A percentile compares a stretch with the other conserved stretches of the same genome.
Evolutionary conservation across 352 stramenopile genomes (phyloP).

Genomic region (Phytophthora pinifolia): DNA sequence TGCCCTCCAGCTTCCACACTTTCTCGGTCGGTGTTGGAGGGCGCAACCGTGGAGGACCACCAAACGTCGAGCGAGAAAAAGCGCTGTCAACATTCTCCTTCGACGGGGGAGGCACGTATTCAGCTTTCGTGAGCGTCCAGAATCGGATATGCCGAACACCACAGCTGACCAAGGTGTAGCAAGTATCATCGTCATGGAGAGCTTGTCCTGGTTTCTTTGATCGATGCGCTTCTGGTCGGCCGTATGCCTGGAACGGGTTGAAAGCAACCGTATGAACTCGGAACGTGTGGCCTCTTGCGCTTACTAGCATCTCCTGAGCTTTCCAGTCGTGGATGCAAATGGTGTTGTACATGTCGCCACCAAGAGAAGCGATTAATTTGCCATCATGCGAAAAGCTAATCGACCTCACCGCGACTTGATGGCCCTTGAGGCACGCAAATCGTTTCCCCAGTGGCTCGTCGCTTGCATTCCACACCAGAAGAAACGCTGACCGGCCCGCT

Average conservation of each 20-base stretch:
- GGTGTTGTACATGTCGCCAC: constrained; percentile 77
- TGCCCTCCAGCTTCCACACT: constrained; percentile 75
- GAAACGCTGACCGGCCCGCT: constrained; percentile 48
- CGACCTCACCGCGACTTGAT: constrained; percentile 52
- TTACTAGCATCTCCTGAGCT: constrained; percentile 53
- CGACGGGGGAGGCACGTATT: constrained; percentile 41
- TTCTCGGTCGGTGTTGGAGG: constrained; percentile 61
- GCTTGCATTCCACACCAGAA: constrained; percentile 72
- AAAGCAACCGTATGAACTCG: constrained; percentile 65
- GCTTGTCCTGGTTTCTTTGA: constrained; percentile 59
- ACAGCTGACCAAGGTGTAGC: constrained; percentile 74
- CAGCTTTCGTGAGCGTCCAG: constrained; percentile 65
- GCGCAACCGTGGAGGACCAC: constrained; percentile 42
- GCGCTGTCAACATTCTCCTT: constrained; percentile 57
- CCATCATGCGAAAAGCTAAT: constrained; percentile 78
- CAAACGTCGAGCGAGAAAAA: constrained; percentile 66
- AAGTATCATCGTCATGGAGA: constrained; percentile 66
- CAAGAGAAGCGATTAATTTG: constrained; percentile 64
- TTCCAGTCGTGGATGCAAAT: constrained; percentile 80
- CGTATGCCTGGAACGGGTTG: constrained; percentile 72
- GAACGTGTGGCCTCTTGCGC: constrained; percentile 63
- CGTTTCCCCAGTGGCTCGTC: constrained; percentile 57
- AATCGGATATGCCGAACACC: constrained; percentile 76
- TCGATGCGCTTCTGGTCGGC: constrained; percentile 48
- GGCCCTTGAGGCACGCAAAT: constrained; percentile 52